Evolutionary conservation across 2,329 filamentous ascomycete genomes (phyloP), one percentile per base, ranked within the genome.

Genomic region (Cyphellophora europaea): DNA sequence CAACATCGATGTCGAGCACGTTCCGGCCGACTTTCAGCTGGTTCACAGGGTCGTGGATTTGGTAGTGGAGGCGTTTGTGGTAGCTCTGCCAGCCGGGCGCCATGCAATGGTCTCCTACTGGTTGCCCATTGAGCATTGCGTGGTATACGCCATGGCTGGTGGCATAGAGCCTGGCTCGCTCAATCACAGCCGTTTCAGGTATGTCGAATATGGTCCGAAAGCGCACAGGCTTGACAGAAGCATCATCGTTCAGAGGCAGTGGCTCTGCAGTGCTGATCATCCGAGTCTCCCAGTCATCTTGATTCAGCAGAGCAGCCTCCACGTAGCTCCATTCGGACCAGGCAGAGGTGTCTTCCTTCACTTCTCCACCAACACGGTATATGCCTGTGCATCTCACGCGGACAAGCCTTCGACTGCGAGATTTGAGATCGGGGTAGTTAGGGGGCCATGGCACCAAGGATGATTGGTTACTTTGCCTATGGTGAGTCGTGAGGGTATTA

Each of bases 11-110:
- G 1, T 55, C 61, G 19, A 71, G 50, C 0, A 51, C 52, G 43
- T 72, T 72, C 3, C 47, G 38, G 2, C 55, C 56, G 1, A 44
- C 28, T 3, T 35, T 38, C 1, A 74, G 37, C 0, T 67, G 53
- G 1, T 53, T 40, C 0, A 61, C 63, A 2, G 75, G 64, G 40
- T 76, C 68, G 36, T 67, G 71, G 0, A 64, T 67, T 36, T 74
- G 62, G 40, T 75, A 77, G 1, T 61, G 54, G n/a, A 67, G 59
- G 1, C 71, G 58, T 30, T 65, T 51, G 0, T 61, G 52, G 41
- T 75, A 76, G 3, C 61, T 62, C 28, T 66, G 63, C 66, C 69
- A 74, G 0, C 71, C 70, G 0, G 71, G 71, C 13, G 69, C 64
- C 21, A 72, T 52, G 19, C 62, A 57, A 13, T 54, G 43, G 36